A percentile compares a stretch with the other conserved stretches of the same genome.
Conservation (phyloP, 768 basidiomycete genomes). For the Lyophyllum semitale region DNA sequence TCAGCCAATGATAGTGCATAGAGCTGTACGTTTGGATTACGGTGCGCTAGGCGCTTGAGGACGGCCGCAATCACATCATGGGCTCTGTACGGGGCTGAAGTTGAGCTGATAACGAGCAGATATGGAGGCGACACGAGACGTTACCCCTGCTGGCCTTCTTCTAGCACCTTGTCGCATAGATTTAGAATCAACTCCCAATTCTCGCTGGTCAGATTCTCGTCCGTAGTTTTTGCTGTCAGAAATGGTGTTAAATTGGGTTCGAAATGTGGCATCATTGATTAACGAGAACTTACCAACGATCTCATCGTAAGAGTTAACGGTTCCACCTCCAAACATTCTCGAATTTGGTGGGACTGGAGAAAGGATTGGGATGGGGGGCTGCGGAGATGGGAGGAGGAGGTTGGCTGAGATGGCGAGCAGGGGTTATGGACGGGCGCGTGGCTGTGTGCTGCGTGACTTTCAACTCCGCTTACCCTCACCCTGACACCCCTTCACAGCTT, state of each 20-base stretch:
- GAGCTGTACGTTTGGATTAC: slow-evolving; percentile 95
- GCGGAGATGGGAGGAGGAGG: background rate
- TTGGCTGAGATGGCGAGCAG: background rate
- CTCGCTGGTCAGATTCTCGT: slow-evolving; percentile 92
- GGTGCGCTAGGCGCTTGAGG: slow-evolving; percentile 88
- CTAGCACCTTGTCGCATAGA: slow-evolving; percentile 94
- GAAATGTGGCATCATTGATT: background rate
- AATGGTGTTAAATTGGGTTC: background rate
- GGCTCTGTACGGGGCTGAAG: slow-evolving; percentile 59
- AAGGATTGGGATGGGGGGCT: slow-evolving; percentile 4
- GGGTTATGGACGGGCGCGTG: slow-evolving; percentile 6
- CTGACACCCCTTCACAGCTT: too few relatives aligned
- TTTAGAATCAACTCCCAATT: slow-evolving; percentile 96
- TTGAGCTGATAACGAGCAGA: background rate
- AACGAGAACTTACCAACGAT: slow-evolving; percentile 65
- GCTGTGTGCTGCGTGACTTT: slow-evolving; percentile 26
- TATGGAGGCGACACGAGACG: slow-evolving; percentile 20
- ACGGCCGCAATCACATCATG: slow-evolving; percentile 82
- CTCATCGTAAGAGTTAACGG: slow-evolving; percentile 84
- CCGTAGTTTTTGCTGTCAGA: slow-evolving; percentile 85
- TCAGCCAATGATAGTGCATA: slow-evolving; percentile 89
- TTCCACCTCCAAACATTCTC: slow-evolving; percentile 71
- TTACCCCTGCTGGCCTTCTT: slow-evolving; percentile 86
- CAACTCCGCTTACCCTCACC: slow-evolving; percentile 19
- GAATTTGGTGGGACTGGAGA: background rate